These are phyloP conservation scores for Colletotrichum lentis DNA, from an alignment of 2,329 filamentous ascomycete species.

Conservation along the genomic window DNA sequence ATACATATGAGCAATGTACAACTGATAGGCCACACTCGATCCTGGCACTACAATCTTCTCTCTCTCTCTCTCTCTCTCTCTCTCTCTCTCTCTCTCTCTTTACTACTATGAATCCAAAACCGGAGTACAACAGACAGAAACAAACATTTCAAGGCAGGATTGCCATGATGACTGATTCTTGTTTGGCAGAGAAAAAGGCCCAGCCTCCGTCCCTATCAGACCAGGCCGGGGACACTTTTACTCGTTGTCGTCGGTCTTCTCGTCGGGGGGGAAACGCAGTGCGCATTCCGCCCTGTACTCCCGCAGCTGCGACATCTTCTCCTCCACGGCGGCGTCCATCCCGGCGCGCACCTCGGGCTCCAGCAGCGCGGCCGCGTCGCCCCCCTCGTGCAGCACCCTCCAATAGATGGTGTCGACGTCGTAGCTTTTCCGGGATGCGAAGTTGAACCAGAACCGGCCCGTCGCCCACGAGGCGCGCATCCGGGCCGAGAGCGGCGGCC, in stretches of 20 bases:
- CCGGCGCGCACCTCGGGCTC: neutral
- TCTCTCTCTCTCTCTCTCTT: too few species aligned
- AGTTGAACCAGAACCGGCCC: slow-evolving; percentile 50
- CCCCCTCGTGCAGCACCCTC: slow-evolving; percentile 40
- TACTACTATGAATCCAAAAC: too few species aligned
- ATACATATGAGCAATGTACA: too few species aligned
- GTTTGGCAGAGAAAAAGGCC: neutral
- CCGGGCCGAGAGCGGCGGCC: slow-evolving; percentile 38
- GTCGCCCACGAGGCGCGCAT: slow-evolving; percentile 50
- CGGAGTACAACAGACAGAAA: neutral
- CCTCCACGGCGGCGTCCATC: neutral
- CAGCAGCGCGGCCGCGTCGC: neutral
- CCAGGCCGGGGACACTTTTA: neutral
- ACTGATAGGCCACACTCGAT: too few species aligned
- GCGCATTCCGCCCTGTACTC: neutral
- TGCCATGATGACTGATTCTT: too few species aligned
- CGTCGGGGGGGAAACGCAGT: neutral
- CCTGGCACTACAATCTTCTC: too few species aligned
- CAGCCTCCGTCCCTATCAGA: neutral
- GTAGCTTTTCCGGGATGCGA: slow-evolving; percentile 48
- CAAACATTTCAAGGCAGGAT: neutral
- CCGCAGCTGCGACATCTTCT: neutral
- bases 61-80: too few species aligned
- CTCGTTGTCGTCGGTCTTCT: neutral
- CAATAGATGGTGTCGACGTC: slow-evolving; percentile 49